Evolutionary conservation across 148 eudicot species (phyloP), one percentile per base, ranked within the genome.

Genomic region (Rhododendron mucronatum): DNA sequence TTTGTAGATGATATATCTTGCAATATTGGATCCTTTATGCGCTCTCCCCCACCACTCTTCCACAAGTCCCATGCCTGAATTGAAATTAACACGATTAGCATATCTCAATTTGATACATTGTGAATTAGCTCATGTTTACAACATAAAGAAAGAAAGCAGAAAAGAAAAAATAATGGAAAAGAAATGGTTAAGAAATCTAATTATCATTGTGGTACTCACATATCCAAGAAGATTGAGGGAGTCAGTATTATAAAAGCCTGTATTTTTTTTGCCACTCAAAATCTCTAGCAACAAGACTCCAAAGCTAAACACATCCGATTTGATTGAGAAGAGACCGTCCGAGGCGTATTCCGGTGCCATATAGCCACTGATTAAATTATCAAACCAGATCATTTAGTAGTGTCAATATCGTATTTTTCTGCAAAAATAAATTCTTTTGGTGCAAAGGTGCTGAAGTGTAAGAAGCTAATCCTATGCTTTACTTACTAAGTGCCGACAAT

Each of bases 401-500:
- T 30, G 67, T 2, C n/a, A 61, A 61, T 61, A 7, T 21, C 2
- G 9, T 61, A 21, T 6, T 61, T 59, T 5, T 15, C 1, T 12
- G 21, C 77, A 28, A 0, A 28, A n/a, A 28, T 10, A 69, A 0
- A 1, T 3, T 12, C 0, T 74, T 33, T 74, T 75, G 79, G 47
- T 39, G 79, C 79, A 75, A 75, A 75, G 78, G 79, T 41, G 45
- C 26, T 0, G 18, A 15, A 12, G 35, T 11, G 16, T n/a, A 2
- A 75, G 7, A 75, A 37, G 11, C 23, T 75, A 65, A 1, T 2
- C 0, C 0, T 7, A 16, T 76, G 79, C 39, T 76, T 18, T 35
- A 74, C 89, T 89, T 86, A 89, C 91, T 65, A 65, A 65, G 73
- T 35, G 30, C 30, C 30, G 30, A 30, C 30, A 30, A 30, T 30